Conservation (phyloP, 1,284 basidiomycete genomes). For the Ustilago shanxiensis region DNA sequence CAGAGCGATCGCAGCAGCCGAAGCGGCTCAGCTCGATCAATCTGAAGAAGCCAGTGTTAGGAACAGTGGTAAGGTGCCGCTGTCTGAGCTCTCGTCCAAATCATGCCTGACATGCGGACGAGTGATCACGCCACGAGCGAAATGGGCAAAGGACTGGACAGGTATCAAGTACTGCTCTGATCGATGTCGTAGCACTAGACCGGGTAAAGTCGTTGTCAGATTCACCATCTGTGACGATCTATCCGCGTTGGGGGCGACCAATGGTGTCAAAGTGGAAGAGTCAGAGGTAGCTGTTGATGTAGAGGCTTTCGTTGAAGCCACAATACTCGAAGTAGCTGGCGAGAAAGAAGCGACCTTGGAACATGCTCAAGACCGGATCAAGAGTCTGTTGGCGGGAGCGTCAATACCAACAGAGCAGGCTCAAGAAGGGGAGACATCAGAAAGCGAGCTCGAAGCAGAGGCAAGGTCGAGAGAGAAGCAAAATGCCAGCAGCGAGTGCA, state of each 20-base stretch:
- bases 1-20: conserved; percentile 31
- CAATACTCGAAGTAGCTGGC: conserved; percentile 7
- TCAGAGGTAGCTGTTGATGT: conserved; percentile 16
- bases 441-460: conserved; percentile 6
- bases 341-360: conserved; percentile 16
- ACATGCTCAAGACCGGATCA: conserved; percentile 20
- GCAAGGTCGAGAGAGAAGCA: neutral
- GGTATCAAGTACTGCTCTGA: conserved; percentile 57
- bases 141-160: conserved; percentile 57
- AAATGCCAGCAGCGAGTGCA: neutral
- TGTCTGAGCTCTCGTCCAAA: conserved; percentile 28
- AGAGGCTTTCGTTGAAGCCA: conserved; percentile 26
- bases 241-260: neutral
- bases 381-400: neutral
- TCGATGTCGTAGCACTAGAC: conserved; percentile 29
- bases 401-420: conserved; percentile 6
- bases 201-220: conserved; percentile 16
- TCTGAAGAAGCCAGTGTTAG: neutral
- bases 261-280: neutral
- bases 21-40: conserved; percentile 1
- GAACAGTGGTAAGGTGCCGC: neutral
- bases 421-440: neutral
- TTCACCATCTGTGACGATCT: neutral
- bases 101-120: conserved; percentile 57
- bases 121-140: conserved; percentile 58